Evolutionary conservation across 345 rosid genomes (phyloP).

Genomic region (Hirschfeldia incana): DNA sequence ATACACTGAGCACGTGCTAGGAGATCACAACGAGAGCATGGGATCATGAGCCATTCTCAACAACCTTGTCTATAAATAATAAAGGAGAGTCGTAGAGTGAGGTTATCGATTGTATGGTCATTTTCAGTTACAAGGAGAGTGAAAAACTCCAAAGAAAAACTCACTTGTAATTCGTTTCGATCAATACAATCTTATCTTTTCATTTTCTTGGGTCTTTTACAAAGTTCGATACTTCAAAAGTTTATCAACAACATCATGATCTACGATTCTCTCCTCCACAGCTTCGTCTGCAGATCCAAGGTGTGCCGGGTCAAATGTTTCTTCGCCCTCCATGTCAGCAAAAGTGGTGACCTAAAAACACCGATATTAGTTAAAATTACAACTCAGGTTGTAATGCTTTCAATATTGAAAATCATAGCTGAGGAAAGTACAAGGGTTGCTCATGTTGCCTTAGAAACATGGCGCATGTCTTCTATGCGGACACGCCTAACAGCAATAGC

Average conservation of each 20-base stretch:
- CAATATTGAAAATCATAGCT: not conserved
- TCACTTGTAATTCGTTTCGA: not conserved
- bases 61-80: no score
- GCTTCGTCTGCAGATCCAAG: conserved; percentile 89
- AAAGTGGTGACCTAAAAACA: conserved; percentile 82
- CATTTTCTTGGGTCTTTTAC: not conserved
- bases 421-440: conserved; percentile 70
- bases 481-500: conserved; percentile 98
- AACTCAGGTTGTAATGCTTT: conserved; percentile 8
- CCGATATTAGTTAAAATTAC: not conserved
- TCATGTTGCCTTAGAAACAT: conserved; percentile 96
- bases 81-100: no score
- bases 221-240: no score
- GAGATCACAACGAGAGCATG: no score
- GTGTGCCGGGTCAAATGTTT: conserved; percentile 83
- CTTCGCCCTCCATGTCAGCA: conserved; percentile 98
- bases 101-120: no score
- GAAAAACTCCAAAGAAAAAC: not conserved
- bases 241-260: conserved; percentile 85
- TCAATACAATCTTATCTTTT: not conserved
- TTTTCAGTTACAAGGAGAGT: no score
- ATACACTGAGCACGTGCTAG: no score
- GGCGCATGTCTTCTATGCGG: conserved; percentile 95
- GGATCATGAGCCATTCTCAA: no score
- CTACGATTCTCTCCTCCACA: conserved; percentile 87